Evolutionary conservation across 2,329 filamentous ascomycete genomes (phyloP).

Genomic region (Ophiognomonia clavigignenti-juglandacearum): DNA sequence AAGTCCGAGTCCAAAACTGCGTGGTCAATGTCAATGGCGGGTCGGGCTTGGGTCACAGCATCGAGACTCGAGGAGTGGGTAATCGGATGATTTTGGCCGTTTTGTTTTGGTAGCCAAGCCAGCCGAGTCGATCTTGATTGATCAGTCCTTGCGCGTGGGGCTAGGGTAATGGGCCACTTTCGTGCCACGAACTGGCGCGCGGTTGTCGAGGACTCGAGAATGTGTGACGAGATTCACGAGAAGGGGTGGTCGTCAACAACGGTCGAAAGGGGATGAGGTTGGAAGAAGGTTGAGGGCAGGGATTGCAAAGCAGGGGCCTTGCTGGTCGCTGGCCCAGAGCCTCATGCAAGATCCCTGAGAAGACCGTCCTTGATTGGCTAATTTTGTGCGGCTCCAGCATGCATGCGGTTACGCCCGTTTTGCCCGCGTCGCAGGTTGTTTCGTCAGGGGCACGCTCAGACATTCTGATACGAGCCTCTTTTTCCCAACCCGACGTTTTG

Average conservation of each 20-base stretch:
- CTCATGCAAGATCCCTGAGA: background rate
- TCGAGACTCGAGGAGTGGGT: slow-evolving; percentile 26
- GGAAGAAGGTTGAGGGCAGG: background rate
- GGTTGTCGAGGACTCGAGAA: too few relatives aligned
- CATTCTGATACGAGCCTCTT: slow-evolving; percentile 23
- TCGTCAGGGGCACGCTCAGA: slow-evolving; percentile 27
- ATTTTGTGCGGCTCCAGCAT: slow-evolving; percentile 8
- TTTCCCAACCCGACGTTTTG: too few relatives aligned
- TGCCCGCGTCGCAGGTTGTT: slow-evolving; percentile 30
- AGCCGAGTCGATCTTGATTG: too few relatives aligned
- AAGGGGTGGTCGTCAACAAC: background rate
- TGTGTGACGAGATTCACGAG: too few relatives aligned
- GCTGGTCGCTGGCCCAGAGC: background rate
- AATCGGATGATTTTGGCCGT: slow-evolving; percentile 28
- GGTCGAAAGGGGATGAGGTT: background rate
- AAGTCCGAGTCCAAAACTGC: too few relatives aligned
- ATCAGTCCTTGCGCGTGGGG: too few relatives aligned
- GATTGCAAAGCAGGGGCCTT: background rate
- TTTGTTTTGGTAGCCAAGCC: too few relatives aligned
- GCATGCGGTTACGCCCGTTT: slow-evolving; percentile 9
- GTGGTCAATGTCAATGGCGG: too few relatives aligned
- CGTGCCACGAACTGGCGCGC: background rate
- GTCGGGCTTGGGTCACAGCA: too few relatives aligned
- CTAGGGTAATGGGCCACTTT: too few relatives aligned
- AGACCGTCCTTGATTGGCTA: background rate